Base-by-base conservation (phyloP, 306 rosid genomes). In the Potentilla sterilis region DNA sequence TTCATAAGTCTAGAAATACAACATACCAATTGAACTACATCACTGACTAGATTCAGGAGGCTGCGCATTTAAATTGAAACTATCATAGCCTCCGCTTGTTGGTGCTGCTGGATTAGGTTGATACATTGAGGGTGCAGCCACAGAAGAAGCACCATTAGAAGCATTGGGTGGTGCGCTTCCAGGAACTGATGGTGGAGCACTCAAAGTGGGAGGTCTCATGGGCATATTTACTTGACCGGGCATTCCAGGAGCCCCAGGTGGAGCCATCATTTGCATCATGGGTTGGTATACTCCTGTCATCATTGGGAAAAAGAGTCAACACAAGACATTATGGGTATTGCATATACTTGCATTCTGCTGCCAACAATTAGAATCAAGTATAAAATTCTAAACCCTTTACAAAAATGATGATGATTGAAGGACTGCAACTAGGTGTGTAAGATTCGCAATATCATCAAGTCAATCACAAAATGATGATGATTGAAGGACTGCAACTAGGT, bases 221-320 rank as follows among this genome's bases (percentile, higher is more conserved):
- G 79, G 86, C 9, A 77, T 21, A 57, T 78, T 84, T 57, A 82
- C 16, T 72, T 83, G 88, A 73, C 84, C 87, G 7, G 88, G 82
- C 16, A 80, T 52, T 24, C 77, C 63, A 51, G 87, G 85, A 8
- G 69, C 32, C 28, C 90, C 88, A 16, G 90, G 90, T 19, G 87
- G 91, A 67, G 82, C 85, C 87, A 85, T 65, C 91, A 87, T 84
- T 18, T 81, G 80, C 11, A 79, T 77, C 90, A 87, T 84, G 14
- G 44, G 72, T 7, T 76, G 69, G 69, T 65, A 65, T 38, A 9
- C 47, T 11, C 91, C 88, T 87, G 72, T 9, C 34, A 62, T 37
- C 51, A 77, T 42, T 61, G 21, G 58, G 19, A 63, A 37, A 67
- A 42, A 28, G 28, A 61, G 32, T 19, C 57, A 59, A 24, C 7